Conservation (phyloP, 768 basidiomycete species). For the Psilocybe sp. region DNA sequence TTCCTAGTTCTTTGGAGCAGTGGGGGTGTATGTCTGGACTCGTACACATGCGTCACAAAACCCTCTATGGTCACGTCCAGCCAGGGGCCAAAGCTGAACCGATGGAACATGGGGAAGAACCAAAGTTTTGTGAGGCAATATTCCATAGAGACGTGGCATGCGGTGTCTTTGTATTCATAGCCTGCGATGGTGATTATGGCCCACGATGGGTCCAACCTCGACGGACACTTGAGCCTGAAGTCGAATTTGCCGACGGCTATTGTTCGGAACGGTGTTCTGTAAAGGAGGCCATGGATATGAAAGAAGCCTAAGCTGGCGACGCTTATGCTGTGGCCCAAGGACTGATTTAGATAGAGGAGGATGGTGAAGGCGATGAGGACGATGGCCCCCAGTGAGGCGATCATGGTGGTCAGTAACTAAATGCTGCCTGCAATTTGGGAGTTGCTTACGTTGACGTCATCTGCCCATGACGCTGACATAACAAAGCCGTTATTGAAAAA, state of each 20-base stretch:
- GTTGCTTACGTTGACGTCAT: too few relatives aligned
- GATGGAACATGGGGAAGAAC: constrained; percentile 36
- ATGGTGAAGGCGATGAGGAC: background rate
- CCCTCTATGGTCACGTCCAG: constrained; percentile 30
- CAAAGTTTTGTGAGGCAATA: constrained; percentile 24
- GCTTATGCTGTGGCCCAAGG: constrained; percentile 2
- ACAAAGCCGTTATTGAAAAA: too few relatives aligned
- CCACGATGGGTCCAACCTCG: constrained; percentile 26
- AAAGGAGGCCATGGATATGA: constrained; percentile 6
- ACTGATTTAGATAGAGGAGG: constrained; percentile 1
- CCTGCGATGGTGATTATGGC: constrained; percentile 22
- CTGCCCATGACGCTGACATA: background rate
- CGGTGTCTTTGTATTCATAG: constrained; percentile 28
- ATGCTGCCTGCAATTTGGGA: background rate
- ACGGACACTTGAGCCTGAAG: constrained; percentile 26
- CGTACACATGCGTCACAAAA: constrained; percentile 30
- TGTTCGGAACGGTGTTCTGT: constrained; percentile 7
- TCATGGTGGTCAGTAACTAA: background rate
- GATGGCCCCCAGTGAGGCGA: background rate
- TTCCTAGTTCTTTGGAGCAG: constrained; percentile 34
- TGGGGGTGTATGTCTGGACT: constrained; percentile 32
- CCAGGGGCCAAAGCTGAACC: constrained; percentile 34
- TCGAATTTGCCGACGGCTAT: constrained; percentile 15
- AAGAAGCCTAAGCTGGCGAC: background rate
- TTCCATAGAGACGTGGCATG: constrained; percentile 19